Evolutionary conservation across 148 eudicot genomes (phyloP), one percentile per base, ranked within the genome.

Genomic region (Cornus kousa): DNA sequence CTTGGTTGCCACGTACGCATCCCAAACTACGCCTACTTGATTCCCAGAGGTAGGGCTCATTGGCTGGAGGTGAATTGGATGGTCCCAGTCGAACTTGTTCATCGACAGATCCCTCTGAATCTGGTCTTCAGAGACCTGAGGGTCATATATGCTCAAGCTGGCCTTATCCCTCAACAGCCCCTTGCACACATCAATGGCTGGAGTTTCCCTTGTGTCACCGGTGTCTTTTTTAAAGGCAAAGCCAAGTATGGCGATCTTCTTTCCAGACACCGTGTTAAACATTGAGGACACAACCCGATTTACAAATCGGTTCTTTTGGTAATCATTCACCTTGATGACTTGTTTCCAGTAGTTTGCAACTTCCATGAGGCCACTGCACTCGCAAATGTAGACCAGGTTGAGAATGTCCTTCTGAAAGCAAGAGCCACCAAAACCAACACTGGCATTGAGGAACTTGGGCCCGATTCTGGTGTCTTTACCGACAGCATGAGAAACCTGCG

Each of bases 361-460:
- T 22, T 88, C 90, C 12, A 84, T 81, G 39, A 90, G 81, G 69
- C 93, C 93, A 69, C 86, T 86, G 67, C 93, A 90, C 78, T 90
- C 89, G 48, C 90, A 90, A 40, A 90, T 90, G 80, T 90, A 90
- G 62, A 88, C 88, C 74, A 90, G 71, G 82, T 90, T 90, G 40
- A 90, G 87, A n/a, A 90, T 87, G 67, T 90, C 92, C 84, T 90
- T 90, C 59, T 90, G 92, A 75, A 90, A 90, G 73, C 92, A 89
- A 11, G 92, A 89, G 3, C 92, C 90, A 10, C 92, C 92, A 72
- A 89, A 89, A 1, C 93, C 93, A 20, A 90, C 93, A 80, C 93
- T 90, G 7, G 91, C 87, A 33, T 84, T 90, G 62, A 90, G 82
- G 24, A 90, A 90, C 82, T 90, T 90, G 2, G 86, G 71, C 1